Evolutionary conservation across 495 filamentous ascomycete species (phyloP).

Genomic region (Penicillium coprophilum): DNA sequence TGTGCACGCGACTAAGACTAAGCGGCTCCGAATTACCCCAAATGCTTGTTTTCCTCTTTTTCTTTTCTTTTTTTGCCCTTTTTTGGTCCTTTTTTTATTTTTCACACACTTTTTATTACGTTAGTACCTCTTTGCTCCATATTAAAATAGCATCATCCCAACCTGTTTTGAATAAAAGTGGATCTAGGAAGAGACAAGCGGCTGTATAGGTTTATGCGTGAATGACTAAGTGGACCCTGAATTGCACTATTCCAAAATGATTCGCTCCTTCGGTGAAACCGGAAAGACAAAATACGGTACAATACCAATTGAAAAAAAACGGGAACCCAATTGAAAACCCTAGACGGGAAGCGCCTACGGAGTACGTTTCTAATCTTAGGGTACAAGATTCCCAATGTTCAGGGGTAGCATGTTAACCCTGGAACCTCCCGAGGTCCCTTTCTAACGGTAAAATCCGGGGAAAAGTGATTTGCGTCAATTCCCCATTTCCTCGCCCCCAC

Average conservation of each 20-base stretch:
- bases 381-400: neutral
- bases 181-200: neutral
- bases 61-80: neutral
- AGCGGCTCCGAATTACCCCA: conserved; percentile 3
- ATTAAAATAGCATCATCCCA: neutral
- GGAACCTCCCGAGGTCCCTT: too few species aligned
- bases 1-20: conserved; percentile 8
- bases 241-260: conserved; percentile 1
- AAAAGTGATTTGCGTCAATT: neutral
- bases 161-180: neutral
- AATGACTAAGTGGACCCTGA: conserved; percentile 13
- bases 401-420: neutral
- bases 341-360: too few species aligned
- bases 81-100: neutral
- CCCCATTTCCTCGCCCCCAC: neutral
- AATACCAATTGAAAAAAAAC: neutral
- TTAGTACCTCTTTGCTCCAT: conserved; percentile 1
- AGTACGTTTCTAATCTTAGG: neutral
- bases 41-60: conserved; percentile 7
- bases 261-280: neutral
- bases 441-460: neutral
- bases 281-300: neutral
- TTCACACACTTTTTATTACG: neutral
- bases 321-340: too few species aligned
- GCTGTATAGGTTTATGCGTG: neutral